Conservation (phyloP, 176 grass and related monocot species). For the Carex cristatella region DNA sequence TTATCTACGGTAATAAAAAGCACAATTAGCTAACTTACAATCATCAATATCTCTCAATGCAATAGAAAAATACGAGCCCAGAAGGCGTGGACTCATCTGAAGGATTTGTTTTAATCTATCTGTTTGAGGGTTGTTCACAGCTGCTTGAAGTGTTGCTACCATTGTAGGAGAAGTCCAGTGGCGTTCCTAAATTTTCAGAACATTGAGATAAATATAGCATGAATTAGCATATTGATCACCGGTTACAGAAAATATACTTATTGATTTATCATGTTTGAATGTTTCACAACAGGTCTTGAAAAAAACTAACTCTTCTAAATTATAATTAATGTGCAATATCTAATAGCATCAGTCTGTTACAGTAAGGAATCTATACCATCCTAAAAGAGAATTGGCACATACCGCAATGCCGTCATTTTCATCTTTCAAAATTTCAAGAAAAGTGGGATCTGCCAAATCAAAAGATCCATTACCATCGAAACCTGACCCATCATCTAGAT, state of each 20-base stretch:
- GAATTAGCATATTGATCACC: background rate
- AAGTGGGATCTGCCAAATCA: conserved; percentile 75
- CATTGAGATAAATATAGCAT: background rate
- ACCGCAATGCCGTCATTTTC: conserved; percentile 96
- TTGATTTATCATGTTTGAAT: background rate
- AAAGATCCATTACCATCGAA: conserved; percentile 64
- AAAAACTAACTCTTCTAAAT: background rate
- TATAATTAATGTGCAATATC: background rate
- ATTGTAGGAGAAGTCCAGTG: conserved; percentile 89
- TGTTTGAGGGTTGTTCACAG: conserved; percentile 45
- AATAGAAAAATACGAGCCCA: conserved; percentile 56
- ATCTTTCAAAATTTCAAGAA: conserved; percentile 96
- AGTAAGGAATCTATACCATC: background rate
- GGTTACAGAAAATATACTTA: background rate
- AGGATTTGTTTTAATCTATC: conserved; percentile 81
- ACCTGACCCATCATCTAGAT: conserved; percentile 52
- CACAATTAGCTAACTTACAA: conserved; percentile 47
- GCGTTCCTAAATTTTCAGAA: conserved; percentile 47
- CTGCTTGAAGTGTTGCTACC: conserved; percentile 60
- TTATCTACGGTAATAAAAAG: background rate
- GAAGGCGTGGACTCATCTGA: conserved; percentile 68
- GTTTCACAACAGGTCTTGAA: background rate
- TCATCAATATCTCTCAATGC: conserved; percentile 60
- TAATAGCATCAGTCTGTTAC: background rate
- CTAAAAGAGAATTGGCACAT: conserved; percentile 20